Conservation (phyloP, 306 rosid genomes). For the Cucumis hystrix region DNA sequence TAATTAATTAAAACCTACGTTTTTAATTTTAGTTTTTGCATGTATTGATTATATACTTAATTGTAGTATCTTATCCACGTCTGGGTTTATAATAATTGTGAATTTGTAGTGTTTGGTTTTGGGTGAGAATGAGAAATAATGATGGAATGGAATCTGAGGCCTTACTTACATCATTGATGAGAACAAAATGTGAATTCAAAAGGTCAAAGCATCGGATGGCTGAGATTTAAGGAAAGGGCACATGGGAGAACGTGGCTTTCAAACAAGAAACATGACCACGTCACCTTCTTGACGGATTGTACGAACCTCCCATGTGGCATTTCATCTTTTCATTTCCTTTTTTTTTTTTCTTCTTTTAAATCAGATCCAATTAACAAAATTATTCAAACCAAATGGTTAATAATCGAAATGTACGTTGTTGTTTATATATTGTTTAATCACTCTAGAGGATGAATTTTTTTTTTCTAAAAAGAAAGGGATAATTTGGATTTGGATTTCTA, state of each 20-base stretch:
- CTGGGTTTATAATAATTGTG: neutral
- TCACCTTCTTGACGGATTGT: conserved; percentile 36
- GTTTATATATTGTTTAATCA: neutral
- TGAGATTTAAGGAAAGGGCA: conserved; percentile 11
- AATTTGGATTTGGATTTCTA: neutral
- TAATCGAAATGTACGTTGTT: neutral
- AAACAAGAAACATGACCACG: conserved; percentile 13
- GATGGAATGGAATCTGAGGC: neutral
- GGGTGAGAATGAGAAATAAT: too few species aligned
- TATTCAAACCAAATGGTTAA: neutral
- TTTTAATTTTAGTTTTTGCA: neutral
- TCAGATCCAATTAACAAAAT: neutral
- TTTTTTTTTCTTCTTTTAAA: neutral
- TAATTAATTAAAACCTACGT: neutral
- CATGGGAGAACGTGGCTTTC: conserved; percentile 52
- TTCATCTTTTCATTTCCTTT: neutral
- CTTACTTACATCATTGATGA: neutral
- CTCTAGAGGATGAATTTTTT: neutral
- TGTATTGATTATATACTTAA: neutral
- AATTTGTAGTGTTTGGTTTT: neutral
- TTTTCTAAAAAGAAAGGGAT: too few species aligned
- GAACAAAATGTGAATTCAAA: neutral
- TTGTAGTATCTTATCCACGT: neutral
- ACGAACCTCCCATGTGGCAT: conserved; percentile 51
- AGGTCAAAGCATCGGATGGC: conserved; percentile 4